These are phyloP conservation scores for Aspergillus bombycis DNA, from an alignment of 2,329 filamentous ascomycete species.

Conservation along the genomic window DNA sequence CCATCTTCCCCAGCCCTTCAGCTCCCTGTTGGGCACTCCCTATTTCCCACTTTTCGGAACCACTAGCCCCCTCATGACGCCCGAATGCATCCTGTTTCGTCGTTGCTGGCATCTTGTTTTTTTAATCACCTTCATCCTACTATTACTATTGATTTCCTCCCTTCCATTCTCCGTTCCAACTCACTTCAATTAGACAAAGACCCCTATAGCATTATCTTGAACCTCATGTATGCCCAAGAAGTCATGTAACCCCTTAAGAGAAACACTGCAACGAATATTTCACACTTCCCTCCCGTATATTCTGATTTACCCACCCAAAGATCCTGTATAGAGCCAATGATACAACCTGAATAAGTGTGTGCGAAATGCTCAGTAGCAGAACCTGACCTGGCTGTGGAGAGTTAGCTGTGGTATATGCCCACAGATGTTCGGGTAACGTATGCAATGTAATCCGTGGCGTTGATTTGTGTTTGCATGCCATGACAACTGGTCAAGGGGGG, in stretches of 20 bases:
- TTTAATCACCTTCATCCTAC: conserved; percentile 10
- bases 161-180: conserved; percentile 19
- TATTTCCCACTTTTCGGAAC: conserved; percentile 26
- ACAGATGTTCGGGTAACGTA: background rate
- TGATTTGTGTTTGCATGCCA: background rate
- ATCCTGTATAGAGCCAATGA: conserved; percentile 32
- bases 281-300: conserved; percentile 22
- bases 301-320: conserved; percentile 28
- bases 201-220: conserved; percentile 33
- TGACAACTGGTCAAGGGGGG: background rate
- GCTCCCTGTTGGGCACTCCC: background rate
- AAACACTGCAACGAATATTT: conserved; percentile 38
- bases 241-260: conserved; percentile 45
- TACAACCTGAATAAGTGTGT: conserved; percentile 18
- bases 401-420: background rate
- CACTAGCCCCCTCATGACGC: conserved; percentile 18
- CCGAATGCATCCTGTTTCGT: conserved; percentile 21
- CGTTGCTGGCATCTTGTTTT: conserved; percentile 15
- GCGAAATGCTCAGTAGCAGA: background rate
- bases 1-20: background rate
- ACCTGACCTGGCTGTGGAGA: background rate
- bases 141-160: conserved; percentile 18
- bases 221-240: conserved; percentile 45
- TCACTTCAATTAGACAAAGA: conserved; percentile 44
- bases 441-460: background rate